A percentile compares a stretch with the other conserved stretches of the same genome.
These are phyloP conservation scores for Lindgomyces ingoldianus DNA, from an alignment of 495 filamentous ascomycete species.

Conservation along the genomic window DNA sequence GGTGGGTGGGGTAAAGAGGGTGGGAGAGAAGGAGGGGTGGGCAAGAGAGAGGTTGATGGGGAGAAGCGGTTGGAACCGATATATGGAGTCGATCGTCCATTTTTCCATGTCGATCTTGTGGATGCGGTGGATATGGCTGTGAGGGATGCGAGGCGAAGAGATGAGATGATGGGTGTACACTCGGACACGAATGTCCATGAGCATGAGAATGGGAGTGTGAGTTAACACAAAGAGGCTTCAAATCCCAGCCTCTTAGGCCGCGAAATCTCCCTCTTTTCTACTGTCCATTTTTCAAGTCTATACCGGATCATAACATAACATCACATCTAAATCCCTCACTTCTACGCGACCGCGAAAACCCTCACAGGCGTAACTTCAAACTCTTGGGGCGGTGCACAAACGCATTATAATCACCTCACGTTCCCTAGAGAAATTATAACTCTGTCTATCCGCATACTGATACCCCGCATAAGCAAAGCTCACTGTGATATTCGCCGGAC, in stretches of 20 bases:
- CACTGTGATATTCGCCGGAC: not conserved
- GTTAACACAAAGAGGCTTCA: no score
- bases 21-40: no score
- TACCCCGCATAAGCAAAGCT: conserved; percentile 14
- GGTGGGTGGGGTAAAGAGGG: no score
- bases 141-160: conserved; percentile 13
- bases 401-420: conserved; percentile 2
- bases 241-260: no score
- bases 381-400: conserved; percentile 6
- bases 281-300: no score
- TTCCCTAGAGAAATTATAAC: conserved; percentile 8
- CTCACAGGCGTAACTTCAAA: conserved; percentile 11
- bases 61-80: conserved; percentile 5
- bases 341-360: conserved; percentile 2
- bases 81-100: conserved; percentile 18
- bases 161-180: not conserved
- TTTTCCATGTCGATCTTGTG: conserved; percentile 23
- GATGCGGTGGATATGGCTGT: conserved; percentile 24
- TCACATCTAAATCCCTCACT: not conserved
- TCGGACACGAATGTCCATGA: not conserved
- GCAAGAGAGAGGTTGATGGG: not conserved
- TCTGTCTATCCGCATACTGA: not conserved
- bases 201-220: no score
- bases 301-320: not conserved
- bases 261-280: no score